phyloP scores from a whole-genome alignment of 2,329 filamentous ascomycete species.

The Colletotrichum siamense region DNA sequence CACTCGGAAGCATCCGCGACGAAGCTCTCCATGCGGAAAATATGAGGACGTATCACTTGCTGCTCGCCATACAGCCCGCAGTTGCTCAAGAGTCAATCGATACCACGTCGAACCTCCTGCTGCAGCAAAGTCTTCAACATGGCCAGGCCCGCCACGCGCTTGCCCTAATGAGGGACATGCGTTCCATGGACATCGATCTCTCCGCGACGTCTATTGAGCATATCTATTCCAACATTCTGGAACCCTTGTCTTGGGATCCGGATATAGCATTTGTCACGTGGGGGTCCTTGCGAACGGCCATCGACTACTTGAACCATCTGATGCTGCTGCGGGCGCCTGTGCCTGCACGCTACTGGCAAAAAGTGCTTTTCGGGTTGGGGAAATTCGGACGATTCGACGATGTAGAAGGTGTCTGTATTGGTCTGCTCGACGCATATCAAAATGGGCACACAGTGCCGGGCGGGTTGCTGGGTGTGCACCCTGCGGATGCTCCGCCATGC shows the following conservation, averaged over 20 bases:
- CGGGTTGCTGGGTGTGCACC: constrained; percentile 48
- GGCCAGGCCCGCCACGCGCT: constrained; percentile 31
- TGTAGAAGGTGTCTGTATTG: constrained; percentile 48
- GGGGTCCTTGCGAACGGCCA: not conserved
- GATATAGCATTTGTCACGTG: not conserved
- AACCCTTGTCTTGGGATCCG: not conserved
- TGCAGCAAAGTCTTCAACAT: constrained; percentile 32
- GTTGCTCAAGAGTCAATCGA: constrained; percentile 33
- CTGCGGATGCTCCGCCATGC: constrained; percentile 43
- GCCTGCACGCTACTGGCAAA: constrained; percentile 45
- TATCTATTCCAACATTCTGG: constrained; percentile 6
- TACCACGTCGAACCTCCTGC: constrained; percentile 36
- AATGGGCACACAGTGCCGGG: constrained; percentile 25
- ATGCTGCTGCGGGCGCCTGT: constrained; percentile 26
- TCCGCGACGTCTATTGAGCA: constrained; percentile 4
- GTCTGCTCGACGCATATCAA: constrained; percentile 46
- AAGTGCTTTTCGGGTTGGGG: constrained; percentile 48
- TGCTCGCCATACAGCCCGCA: constrained; percentile 49
- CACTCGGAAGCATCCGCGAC: constrained; percentile 43
- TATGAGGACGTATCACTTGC: constrained; percentile 45
- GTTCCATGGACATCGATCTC: constrained; percentile 35
- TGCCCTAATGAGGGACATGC: constrained; percentile 43
- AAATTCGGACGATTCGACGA: constrained; percentile 48
- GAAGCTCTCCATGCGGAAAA: constrained; percentile 41
- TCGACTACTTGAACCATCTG: constrained; percentile 7